Evolutionary conservation across 345 rosid genomes (phyloP).

Genomic region (Citrus glauca): DNA sequence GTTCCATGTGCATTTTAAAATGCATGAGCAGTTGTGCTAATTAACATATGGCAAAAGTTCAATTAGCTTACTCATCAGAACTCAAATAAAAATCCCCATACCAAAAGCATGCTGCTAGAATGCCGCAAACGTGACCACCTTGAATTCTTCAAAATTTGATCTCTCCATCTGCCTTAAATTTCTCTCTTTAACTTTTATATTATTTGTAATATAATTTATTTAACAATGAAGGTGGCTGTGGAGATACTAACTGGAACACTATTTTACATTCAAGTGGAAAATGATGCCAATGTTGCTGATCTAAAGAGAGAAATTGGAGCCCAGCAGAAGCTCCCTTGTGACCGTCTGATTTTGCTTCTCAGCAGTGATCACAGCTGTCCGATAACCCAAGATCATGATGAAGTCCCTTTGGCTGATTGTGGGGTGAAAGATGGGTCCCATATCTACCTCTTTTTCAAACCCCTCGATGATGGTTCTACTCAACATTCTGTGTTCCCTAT

Average conservation of each 20-base stretch:
- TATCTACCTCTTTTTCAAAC: constrained; percentile 57
- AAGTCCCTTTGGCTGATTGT: constrained; percentile 31
- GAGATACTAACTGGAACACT: constrained; percentile 67
- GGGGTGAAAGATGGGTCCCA: constrained; percentile 56
- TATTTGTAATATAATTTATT: too few species aligned
- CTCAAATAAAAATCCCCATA: neutral
- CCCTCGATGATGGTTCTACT: constrained; percentile 15
- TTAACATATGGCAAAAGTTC: neutral
- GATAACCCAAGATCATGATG: constrained; percentile 35
- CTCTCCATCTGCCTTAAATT: neutral
- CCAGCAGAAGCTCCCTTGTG: constrained; percentile 40
- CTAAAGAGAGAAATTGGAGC: constrained; percentile 51
- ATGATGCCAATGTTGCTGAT: constrained; percentile 49
- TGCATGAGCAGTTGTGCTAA: neutral
- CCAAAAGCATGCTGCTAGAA: constrained; percentile 20
- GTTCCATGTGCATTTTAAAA: neutral
- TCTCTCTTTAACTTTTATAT: neutral
- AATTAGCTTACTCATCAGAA: neutral
- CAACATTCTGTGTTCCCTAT: constrained; percentile 1
- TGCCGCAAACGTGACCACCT: constrained; percentile 23
- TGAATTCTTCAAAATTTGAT: neutral
- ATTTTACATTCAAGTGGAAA: constrained; percentile 40
- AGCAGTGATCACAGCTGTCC: constrained; percentile 16
- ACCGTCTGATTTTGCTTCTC: constrained; percentile 46
- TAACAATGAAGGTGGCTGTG: constrained; percentile 57